A percentile compares a stretch with the other conserved stretches of the same genome.
These are phyloP conservation scores for Akanthomyces uredinophilus DNA, from an alignment of 2,329 filamentous ascomycete genomes.

Conservation along the genomic window DNA sequence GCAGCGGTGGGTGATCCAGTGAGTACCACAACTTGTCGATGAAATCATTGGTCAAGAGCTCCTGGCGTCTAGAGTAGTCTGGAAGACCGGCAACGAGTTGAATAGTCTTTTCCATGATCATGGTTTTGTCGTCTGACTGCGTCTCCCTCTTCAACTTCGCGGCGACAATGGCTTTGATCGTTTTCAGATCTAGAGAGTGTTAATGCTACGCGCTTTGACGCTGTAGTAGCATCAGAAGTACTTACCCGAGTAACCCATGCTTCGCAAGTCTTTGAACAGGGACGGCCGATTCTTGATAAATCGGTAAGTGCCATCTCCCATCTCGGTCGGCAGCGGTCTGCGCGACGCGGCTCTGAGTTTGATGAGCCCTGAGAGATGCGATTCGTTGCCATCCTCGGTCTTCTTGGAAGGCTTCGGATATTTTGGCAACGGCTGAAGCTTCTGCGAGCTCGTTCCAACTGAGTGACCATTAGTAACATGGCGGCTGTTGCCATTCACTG, in stretches of 20 bases:
- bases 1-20: slow-evolving; percentile 66
- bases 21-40: slow-evolving; percentile 66
- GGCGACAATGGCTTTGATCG: slow-evolving; percentile 55
- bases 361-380: slow-evolving; percentile 25
- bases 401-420: neutral
- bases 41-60: slow-evolving; percentile 61
- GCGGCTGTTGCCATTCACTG: neutral
- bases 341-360: slow-evolving; percentile 43
- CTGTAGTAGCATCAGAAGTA: fast-evolving
- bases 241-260: slow-evolving; percentile 2
- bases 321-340: slow-evolving; percentile 58
- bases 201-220: neutral
- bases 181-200: slow-evolving; percentile 51
- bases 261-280: slow-evolving; percentile 2
- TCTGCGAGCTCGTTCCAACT: neutral
- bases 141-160: slow-evolving; percentile 58
- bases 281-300: slow-evolving; percentile 39
- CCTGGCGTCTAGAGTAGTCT: slow-evolving; percentile 54
- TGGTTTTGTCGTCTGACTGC: slow-evolving; percentile 67
- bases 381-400: neutral
- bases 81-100: slow-evolving; percentile 64
- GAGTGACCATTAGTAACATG: slow-evolving; percentile 1
- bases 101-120: slow-evolving; percentile 70
- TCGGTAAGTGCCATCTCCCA: slow-evolving; percentile 57
- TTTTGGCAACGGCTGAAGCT: neutral